phyloP scores from a whole-genome alignment of 1,284 basidiomycete species.

The Crocinoboletus sp. region DNA sequence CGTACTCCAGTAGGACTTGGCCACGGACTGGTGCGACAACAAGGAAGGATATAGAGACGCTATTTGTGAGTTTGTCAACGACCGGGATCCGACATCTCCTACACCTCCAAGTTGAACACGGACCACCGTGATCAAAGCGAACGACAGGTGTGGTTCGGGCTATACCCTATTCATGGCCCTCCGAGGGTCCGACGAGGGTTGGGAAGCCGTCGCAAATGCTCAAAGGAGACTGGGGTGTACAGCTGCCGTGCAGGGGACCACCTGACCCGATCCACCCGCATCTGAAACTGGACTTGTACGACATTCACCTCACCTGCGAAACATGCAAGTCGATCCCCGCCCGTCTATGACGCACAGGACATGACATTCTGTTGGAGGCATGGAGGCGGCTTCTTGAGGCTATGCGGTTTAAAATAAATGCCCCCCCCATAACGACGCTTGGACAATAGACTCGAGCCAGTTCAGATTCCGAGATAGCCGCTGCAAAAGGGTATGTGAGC shows the following conservation, averaged over 20 bases:
- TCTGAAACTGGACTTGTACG: not conserved
- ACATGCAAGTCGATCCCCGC: slow-evolving; percentile 55
- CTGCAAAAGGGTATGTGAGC: slow-evolving; percentile 68
- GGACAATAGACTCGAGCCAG: slow-evolving; percentile 56
- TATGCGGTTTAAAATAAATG: slow-evolving; percentile 49
- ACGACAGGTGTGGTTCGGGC: slow-evolving; percentile 41
- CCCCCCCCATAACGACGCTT: slow-evolving; percentile 37
- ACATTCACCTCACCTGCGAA: slow-evolving; percentile 7
- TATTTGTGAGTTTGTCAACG: slow-evolving; percentile 52
- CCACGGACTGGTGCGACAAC: slow-evolving; percentile 52
- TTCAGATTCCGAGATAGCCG: slow-evolving; percentile 59
- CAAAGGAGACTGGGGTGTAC: slow-evolving; percentile 26
- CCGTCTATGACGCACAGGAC: slow-evolving; percentile 62
- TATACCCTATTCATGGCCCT: slow-evolving; percentile 6
- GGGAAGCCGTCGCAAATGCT: not conserved
- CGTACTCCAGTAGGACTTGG: slow-evolving; percentile 2
- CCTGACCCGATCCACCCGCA: slow-evolving; percentile 42
- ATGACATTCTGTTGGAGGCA: slow-evolving; percentile 61
- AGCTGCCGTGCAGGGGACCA: slow-evolving; percentile 49
- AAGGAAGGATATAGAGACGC: slow-evolving; percentile 59
- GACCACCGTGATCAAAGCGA: slow-evolving; percentile 47
- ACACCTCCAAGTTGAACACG: slow-evolving; percentile 63
- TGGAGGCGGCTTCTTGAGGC: slow-evolving; percentile 47
- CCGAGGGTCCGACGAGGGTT: slow-evolving; percentile 8
- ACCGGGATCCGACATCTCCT: slow-evolving; percentile 50